Conservation (phyloP, 331 rosid genomes). For the Phaseolus coccineus region DNA sequence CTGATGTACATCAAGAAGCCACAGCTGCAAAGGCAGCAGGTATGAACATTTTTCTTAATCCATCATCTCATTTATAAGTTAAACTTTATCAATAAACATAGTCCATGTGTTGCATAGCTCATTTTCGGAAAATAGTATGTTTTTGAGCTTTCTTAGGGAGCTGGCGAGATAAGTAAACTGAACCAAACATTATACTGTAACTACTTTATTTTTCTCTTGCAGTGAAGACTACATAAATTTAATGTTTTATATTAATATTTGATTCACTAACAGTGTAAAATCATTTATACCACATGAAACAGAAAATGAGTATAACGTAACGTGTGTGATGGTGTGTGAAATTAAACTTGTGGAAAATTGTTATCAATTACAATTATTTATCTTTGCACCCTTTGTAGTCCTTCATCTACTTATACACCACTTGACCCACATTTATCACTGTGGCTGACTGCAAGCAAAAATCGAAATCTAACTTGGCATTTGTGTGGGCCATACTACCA, state of each 20-base stretch:
- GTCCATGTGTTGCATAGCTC: not conserved
- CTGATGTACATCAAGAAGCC: slow-evolving; percentile 94
- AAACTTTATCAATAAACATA: not conserved
- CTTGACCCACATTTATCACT: not conserved
- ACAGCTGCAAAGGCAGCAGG: slow-evolving; percentile 97
- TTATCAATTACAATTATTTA: not conserved
- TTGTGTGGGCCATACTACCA: slow-evolving; percentile 1
- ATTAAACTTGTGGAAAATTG: not conserved
- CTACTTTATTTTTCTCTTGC: not conserved
- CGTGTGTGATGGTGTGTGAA: not conserved
- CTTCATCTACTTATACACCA: not conserved
- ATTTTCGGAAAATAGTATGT: not conserved
- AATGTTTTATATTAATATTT: slow-evolving; percentile 24
- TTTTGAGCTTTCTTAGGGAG: no score
- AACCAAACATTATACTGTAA: not conserved
- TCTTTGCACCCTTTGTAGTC: slow-evolving; percentile 2
- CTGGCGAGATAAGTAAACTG: not conserved
- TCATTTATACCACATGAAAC: not conserved
- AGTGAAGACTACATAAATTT: not conserved
- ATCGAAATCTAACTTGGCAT: not conserved
- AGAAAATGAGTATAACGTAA: not conserved
- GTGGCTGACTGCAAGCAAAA: slow-evolving; percentile 1
- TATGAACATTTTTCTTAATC: slow-evolving; percentile 38
- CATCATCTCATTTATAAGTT: slow-evolving; percentile 2
- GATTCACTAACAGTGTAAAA: not conserved